These are phyloP conservation scores for Talaromyces pinophilus DNA, from an alignment of 2,329 filamentous ascomycete species.

Conservation along the genomic window DNA sequence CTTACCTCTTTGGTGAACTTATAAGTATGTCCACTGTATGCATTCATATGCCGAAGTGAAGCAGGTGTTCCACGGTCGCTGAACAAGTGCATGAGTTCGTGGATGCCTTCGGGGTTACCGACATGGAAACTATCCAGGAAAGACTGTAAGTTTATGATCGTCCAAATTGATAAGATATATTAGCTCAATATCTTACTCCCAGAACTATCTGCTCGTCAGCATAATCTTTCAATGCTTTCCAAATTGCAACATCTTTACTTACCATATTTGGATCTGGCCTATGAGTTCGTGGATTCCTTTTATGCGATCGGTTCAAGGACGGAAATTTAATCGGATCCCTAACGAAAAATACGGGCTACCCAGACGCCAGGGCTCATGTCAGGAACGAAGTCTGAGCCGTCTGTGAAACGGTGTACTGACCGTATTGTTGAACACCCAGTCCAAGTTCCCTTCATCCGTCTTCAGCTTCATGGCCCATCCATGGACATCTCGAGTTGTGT, in stretches of 20 bases:
- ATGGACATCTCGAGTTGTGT: conserved; percentile 53
- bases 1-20: conserved; percentile 57
- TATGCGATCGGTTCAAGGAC: conserved; percentile 69
- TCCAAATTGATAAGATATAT: no score
- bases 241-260: background rate
- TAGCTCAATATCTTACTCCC: conserved; percentile 30
- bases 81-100: conserved; percentile 64
- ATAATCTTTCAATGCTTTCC: background rate
- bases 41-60: conserved; percentile 63
- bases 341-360: conserved; percentile 67
- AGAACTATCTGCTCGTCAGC: conserved; percentile 25
- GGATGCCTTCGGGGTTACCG: conserved; percentile 62
- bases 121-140: conserved; percentile 45
- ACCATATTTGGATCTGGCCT: conserved; percentile 32
- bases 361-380: background rate
- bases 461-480: conserved; percentile 56
- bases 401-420: background rate
- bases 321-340: conserved; percentile 70
- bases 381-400: background rate
- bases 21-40: conserved; percentile 65
- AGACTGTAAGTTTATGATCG: background rate
- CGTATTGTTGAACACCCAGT: conserved; percentile 24
- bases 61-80: conserved; percentile 64
- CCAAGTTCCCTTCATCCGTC: conserved; percentile 51
- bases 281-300: conserved; percentile 53